Conservation (phyloP, 176 grass and related monocot genomes). For the Canna indica region DNA sequence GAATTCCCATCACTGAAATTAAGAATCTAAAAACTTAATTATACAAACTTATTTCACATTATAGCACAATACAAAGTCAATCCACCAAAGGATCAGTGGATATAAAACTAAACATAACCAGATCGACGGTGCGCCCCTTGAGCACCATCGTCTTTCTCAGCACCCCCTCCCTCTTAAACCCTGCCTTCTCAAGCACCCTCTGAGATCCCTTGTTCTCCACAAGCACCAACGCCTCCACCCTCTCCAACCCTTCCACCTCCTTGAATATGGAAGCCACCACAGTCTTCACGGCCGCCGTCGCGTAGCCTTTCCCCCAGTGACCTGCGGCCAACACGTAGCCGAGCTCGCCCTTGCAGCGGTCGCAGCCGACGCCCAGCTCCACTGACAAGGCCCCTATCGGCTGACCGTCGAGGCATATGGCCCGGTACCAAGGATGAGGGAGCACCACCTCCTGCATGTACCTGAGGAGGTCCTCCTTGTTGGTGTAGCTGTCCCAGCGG, state of each 20-base stretch:
- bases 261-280: conserved; percentile 22
- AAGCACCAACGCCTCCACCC: conserved; percentile 64
- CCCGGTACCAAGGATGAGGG: conserved; percentile 64
- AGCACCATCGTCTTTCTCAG: conserved; percentile 29
- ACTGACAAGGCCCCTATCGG: conserved; percentile 59
- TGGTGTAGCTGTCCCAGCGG: conserved; percentile 61
- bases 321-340: conserved; percentile 55
- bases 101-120: conserved; percentile 54
- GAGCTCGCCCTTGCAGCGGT: conserved; percentile 43
- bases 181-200: conserved; percentile 77
- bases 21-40: too few relatives aligned
- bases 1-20: too few relatives aligned
- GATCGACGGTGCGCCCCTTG: conserved; percentile 34
- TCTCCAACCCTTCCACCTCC: conserved; percentile 43
- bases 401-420: conserved; percentile 42
- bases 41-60: too few relatives aligned
- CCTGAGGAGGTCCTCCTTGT: conserved; percentile 36
- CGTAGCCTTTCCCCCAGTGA: conserved; percentile 57
- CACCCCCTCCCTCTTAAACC: conserved; percentile 63
- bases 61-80: too few relatives aligned
- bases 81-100: conserved; percentile 23
- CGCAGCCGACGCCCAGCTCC: conserved; percentile 19
- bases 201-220: conserved; percentile 51
- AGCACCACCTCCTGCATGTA: conserved; percentile 44
- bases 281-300: conserved; percentile 43